Evolutionary conservation across 78 protist species (phyloP).

Genomic region (Pigoraptor vietnamica): DNA sequence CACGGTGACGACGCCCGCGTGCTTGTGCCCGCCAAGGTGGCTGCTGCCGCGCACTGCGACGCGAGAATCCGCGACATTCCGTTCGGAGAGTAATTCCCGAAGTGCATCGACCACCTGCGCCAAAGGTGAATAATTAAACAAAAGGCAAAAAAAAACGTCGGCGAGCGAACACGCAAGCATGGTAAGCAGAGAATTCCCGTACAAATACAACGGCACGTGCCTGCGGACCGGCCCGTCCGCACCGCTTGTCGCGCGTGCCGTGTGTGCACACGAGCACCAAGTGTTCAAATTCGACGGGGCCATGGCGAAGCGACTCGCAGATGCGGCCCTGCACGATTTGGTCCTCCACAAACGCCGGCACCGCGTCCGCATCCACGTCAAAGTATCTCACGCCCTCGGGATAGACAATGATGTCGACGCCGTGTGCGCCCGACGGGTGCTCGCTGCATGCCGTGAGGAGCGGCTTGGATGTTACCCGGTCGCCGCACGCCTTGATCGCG

Average conservation of each 20-base stretch:
- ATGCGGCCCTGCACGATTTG: not conserved
- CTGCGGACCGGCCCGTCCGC: constrained; percentile 9
- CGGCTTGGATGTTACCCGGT: not conserved
- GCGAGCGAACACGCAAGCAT: too few relatives aligned
- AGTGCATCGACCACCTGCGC: constrained; percentile 12
- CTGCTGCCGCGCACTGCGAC: constrained; percentile 14
- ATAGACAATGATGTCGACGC: constrained; percentile 6
- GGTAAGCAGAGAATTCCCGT: too few relatives aligned
- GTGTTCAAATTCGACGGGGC: not conserved
- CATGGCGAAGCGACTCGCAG: not conserved
- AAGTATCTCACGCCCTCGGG: not conserved
- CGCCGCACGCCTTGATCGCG: not conserved
- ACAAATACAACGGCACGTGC: too few relatives aligned
- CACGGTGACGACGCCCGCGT: constrained; percentile 13
- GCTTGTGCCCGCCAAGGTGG: constrained; percentile 16
- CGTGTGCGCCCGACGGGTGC: not conserved
- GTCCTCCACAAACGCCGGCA: constrained; percentile 6
- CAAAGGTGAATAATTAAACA: too few relatives aligned
- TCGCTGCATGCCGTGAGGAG: constrained; percentile 2
- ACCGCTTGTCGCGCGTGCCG: constrained; percentile 10
- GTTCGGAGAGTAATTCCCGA: not conserved
- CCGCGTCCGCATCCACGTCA: not conserved
- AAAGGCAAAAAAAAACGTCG: too few relatives aligned
- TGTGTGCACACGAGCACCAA: constrained; percentile 10
- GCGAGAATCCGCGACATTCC: not conserved